A percentile compares a stretch with the other conserved stretches of the same genome.
Conservation (phyloP, 495 filamentous ascomycete species). For the Aspergillus avenaceus region DNA sequence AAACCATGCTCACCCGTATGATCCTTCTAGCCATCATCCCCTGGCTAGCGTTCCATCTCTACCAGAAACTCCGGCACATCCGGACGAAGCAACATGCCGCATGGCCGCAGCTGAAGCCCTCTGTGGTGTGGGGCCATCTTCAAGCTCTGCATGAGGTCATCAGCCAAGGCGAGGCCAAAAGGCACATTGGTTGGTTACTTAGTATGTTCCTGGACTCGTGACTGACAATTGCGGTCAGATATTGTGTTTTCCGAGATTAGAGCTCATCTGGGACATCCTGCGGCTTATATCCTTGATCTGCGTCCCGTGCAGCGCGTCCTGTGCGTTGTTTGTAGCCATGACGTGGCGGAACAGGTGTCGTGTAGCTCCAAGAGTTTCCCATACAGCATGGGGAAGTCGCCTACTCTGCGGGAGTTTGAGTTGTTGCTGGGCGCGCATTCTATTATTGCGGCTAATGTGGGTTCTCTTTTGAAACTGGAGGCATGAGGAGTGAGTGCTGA, state of each 20-base stretch:
- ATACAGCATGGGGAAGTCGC: slow-evolving; percentile 41
- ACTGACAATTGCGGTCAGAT: background rate
- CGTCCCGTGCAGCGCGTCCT: slow-evolving; percentile 26
- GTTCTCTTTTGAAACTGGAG: background rate
- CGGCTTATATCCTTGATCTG: slow-evolving; percentile 24
- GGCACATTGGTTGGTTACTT: background rate
- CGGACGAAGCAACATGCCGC: background rate
- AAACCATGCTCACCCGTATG: no score
- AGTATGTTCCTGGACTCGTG: background rate
- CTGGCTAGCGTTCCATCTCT: background rate
- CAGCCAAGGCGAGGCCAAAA: background rate
- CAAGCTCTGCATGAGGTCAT: background rate
- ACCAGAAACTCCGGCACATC: background rate
- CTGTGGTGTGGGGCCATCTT: background rate
- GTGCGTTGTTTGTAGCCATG: slow-evolving; percentile 12
- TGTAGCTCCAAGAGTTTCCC: slow-evolving; percentile 30
- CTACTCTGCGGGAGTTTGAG: slow-evolving; percentile 20
- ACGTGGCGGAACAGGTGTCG: slow-evolving; percentile 26
- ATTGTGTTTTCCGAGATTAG: background rate
- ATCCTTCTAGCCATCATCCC: no score
- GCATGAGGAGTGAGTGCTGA: no score
- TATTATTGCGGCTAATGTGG: slow-evolving; percentile 28
- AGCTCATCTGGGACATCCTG: slow-evolving; percentile 1
- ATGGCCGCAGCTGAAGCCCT: background rate
- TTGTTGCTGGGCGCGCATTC: slow-evolving; percentile 33